Base-by-base conservation (phyloP, 176 grass and related monocot species). In the Musa beccarii region DNA sequence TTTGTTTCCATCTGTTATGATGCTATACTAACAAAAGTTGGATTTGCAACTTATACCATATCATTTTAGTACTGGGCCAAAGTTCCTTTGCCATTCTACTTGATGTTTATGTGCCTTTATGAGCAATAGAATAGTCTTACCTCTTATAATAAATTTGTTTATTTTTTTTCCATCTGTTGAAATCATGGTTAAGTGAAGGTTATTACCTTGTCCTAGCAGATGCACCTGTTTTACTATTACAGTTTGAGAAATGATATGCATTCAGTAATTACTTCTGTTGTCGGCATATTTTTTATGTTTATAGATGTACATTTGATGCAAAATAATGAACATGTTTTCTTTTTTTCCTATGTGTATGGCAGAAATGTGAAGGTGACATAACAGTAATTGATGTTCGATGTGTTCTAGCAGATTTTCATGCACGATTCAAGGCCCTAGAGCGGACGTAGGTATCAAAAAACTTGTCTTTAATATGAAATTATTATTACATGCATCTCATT, bases 311-410 rank as follows among this genome's bases (percentile, higher is more conserved):
- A 61, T 61, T 43, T 43, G 34, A 43, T 43, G 34, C 14, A 61
- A 61, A 61, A n/a, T 57, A 57, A 8, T 61, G 8, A 43, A 77
- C 43, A 17, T 65, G 9, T 63, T 15, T 26, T 81, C 68, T 89
- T 85, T 73, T 24, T 65, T 85, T 81, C 71, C 4, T 80, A 14
- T 71, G 49, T 59, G n/a, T 77, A 51, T 80, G 56, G 53, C 80
- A 98, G 94, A 98, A 85, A 80, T 91, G 85, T 87, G 90, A 92
- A 89, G 90, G 94, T 75, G 94, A 98, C 73, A 86, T 98, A 89
- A 87, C 79, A 82, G 86, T 98, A 72, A 90, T 83, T 70, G 94
- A 93, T 89, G 94, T 98, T 71, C 79, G 57, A 76, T 91, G 77
- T 68, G 86, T 98, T 89, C 88, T 86, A 68, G 74, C 82, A 68